Evolutionary conservation across 148 eudicot species (phyloP).

Genomic region (Vaccinium macrocarpon): DNA sequence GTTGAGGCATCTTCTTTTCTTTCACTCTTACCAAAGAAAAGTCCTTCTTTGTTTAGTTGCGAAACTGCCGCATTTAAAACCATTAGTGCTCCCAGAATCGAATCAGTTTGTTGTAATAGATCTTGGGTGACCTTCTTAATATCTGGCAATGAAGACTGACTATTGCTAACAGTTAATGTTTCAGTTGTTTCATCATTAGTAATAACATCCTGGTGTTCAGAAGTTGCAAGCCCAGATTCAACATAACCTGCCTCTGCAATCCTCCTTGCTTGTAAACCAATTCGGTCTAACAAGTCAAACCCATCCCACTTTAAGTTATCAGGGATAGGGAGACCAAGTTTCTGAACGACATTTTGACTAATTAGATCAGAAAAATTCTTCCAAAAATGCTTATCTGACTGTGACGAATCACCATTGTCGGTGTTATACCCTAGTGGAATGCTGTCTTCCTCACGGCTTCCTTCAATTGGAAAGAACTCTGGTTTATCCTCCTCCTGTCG

Average conservation of each 20-base stretch:
- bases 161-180: conserved; percentile 24
- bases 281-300: conserved; percentile 62
- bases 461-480: conserved; percentile 35
- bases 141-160: conserved; percentile 66
- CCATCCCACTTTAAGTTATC: conserved; percentile 91
- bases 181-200: conserved; percentile 30
- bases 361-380: conserved; percentile 62
- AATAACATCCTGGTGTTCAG: conserved; percentile 31
- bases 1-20: conserved; percentile 33
- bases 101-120: conserved; percentile 82
- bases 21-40: conserved; percentile 33
- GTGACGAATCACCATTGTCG: conserved; percentile 27
- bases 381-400: conserved; percentile 73
- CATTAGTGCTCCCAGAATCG: conserved; percentile 78
- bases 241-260: conserved; percentile 80
- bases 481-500: conserved; percentile 17
- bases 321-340: conserved; percentile 70
- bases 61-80: conserved; percentile 76
- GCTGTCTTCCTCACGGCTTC: conserved; percentile 17
- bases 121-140: conserved; percentile 84
- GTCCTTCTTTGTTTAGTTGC: conserved; percentile 48
- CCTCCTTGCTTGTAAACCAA: conserved; percentile 59
- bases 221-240: conserved; percentile 91
- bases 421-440: conserved; percentile 7
- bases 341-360: conserved; percentile 64